Evolutionary conservation across 2,329 filamentous ascomycete genomes (phyloP), one percentile per base, ranked within the genome.

Genomic region (Fusarium albidum): DNA sequence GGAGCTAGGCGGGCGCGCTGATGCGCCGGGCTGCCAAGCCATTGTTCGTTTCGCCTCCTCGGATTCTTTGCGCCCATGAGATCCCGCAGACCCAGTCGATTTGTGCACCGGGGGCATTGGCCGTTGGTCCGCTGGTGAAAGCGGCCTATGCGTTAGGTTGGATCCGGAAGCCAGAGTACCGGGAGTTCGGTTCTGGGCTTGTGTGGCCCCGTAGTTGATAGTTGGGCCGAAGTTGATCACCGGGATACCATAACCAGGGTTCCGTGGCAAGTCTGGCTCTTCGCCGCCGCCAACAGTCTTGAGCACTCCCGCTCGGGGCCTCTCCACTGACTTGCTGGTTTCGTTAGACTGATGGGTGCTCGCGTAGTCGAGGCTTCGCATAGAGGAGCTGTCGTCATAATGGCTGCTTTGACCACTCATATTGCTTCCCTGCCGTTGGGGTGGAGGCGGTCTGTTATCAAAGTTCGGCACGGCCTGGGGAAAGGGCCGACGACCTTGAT

Each of bases 161-260:
- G 49, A 29, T 6, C 55, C 52, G 12, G 55, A 52, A 13, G 42
- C 44, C 13, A 49, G 26, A n/a, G 25, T 12, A 55, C 40, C 69
- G 49, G 57, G 68, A 0, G 67, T 65, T 55, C 73, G 75, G 51
- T 59, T 72, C 6, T 61, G 68, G 9, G 70, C 62, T n/a, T 72
- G 52, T 14, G 69, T 37, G 11, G 73, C 75, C 28, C 69, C 74
- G 51, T 92, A 88, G 54, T 89, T 88, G 64, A 91, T 76, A 0
- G 93, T 96, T 6, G 88, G 91, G 0, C 94, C 94, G 73, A 97
- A 97, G 71, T 97, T 88, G 57, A 96, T 84, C 5, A 82, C 76
- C 1, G 91, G 91, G 55, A 96, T 86, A 50, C 85, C 80, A 18
- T 83, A 78, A 12, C 77, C 69, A 1, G 69, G 42, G 43, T 53